phyloP scores from a whole-genome alignment of 169 alveolate genomes.

The Eimeria tenella region DNA sequence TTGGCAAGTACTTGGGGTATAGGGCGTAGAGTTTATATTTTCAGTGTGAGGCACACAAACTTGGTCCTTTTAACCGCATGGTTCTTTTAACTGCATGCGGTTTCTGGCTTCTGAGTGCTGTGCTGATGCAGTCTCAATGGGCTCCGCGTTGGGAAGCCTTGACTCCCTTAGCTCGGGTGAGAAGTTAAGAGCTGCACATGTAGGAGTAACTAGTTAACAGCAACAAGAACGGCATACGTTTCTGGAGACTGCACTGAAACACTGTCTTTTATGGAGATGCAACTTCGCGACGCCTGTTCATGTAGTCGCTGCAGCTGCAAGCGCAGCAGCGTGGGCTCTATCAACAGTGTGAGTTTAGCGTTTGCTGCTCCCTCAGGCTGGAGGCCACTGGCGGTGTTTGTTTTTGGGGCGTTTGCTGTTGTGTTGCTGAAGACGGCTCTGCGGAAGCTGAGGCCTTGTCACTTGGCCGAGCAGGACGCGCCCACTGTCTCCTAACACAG shows the following conservation, averaged over 20 bases:
- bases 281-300: no score
- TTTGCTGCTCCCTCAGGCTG: neutral
- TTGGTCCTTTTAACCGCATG: neutral
- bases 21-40: neutral
- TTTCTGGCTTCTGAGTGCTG: neutral
- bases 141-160: slow-evolving; percentile 29
- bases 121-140: slow-evolving; percentile 22
- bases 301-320: neutral
- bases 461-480: neutral
- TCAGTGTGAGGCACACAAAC: neutral
- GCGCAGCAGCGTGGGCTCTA: neutral
- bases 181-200: neutral
- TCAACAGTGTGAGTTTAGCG: neutral
- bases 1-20: slow-evolving; percentile 27
- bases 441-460: slow-evolving; percentile 4
- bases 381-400: slow-evolving; percentile 12
- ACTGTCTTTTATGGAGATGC: no score
- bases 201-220: neutral
- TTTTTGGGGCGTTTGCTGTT: slow-evolving; percentile 12
- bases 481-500: neutral
- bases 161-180: slow-evolving; percentile 36
- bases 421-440: slow-evolving; percentile 23
- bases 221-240: neutral
- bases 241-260: no score
- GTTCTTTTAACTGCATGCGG: neutral